Evolutionary conservation across 805 yeast species (phyloP).

Genomic region (Myxozyma geophila): DNA sequence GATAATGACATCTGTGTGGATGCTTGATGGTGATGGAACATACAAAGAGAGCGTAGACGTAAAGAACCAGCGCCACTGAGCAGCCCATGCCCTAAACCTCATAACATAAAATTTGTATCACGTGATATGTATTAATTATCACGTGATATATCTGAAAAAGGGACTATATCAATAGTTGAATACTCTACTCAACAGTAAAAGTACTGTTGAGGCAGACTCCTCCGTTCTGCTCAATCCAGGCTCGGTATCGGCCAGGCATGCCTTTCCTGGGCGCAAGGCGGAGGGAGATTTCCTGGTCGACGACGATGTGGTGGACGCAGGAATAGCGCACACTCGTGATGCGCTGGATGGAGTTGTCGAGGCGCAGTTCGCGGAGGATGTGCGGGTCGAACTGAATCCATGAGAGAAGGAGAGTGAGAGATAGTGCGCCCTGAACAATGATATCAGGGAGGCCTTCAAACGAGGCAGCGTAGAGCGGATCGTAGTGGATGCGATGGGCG

Average conservation of each 20-base stretch:
- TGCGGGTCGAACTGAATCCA: slow-evolving; percentile 48
- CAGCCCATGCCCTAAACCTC: slow-evolving; percentile 10
- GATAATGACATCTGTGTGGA: slow-evolving; percentile 10
- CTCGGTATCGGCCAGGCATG: slow-evolving; percentile 4
- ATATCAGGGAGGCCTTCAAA: slow-evolving; percentile 65
- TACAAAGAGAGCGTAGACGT: neutral
- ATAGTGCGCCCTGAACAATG: slow-evolving; percentile 81
- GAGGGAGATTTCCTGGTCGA: slow-evolving; percentile 11
- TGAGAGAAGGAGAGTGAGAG: slow-evolving; percentile 62
- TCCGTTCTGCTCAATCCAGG: slow-evolving; percentile 32
- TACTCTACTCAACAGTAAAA: neutral
- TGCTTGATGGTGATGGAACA: neutral
- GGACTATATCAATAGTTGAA: too few species aligned
- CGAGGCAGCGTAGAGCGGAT: slow-evolving; percentile 55
- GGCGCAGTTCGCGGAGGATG: slow-evolving; percentile 5
- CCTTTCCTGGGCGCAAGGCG: slow-evolving; percentile 6
- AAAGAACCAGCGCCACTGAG: neutral
- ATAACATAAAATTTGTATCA: neutral
- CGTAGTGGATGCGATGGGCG: slow-evolving; percentile 83
- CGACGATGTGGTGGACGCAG: slow-evolving; percentile 22
- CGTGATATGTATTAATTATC: neutral
- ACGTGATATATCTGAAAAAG: too few species aligned
- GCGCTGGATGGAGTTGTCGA: neutral
- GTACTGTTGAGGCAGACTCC: slow-evolving; percentile 23
- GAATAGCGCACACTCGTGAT: slow-evolving; percentile 23